Evolutionary conservation across 2,329 filamentous ascomycete species (phyloP).

Genomic region (Chaetomiaceae sp.): DNA sequence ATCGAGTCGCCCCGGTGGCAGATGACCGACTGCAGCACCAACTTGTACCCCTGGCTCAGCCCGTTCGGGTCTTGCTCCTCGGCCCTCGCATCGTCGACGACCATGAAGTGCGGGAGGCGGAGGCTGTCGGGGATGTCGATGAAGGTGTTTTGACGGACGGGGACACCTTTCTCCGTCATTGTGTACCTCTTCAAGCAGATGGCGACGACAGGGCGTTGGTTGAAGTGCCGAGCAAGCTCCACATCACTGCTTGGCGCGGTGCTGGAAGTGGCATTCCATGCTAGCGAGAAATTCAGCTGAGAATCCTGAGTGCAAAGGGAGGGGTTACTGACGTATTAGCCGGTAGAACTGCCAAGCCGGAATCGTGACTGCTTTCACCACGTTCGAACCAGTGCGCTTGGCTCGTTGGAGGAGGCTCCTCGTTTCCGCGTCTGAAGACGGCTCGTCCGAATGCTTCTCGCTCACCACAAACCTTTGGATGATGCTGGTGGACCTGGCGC

Average conservation of each 20-base stretch:
- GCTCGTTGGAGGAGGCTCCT: slow-evolving; percentile 41
- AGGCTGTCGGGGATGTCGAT: slow-evolving; percentile 83
- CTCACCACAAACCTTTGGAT: slow-evolving; percentile 57
- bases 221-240: slow-evolving; percentile 86
- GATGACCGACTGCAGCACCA: slow-evolving; percentile 84
- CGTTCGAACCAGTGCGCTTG: slow-evolving; percentile 45
- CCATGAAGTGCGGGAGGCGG: slow-evolving; percentile 84
- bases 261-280: slow-evolving; percentile 71
- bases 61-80: slow-evolving; percentile 52
- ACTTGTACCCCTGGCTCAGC: slow-evolving; percentile 85
- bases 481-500: slow-evolving; percentile 54
- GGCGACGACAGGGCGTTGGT: slow-evolving; percentile 77
- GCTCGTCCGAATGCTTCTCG: slow-evolving; percentile 38
- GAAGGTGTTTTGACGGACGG: slow-evolving; percentile 70
- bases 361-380: slow-evolving; percentile 81
- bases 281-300: slow-evolving; percentile 44
- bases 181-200: slow-evolving; percentile 91
- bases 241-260: slow-evolving; percentile 59
- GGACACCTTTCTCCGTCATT: slow-evolving; percentile 64
- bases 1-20: slow-evolving; percentile 86
- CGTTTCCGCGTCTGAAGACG: slow-evolving; percentile 35
- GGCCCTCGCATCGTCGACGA: slow-evolving; percentile 62
- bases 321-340: slow-evolving; percentile 65
- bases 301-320: slow-evolving; percentile 21
- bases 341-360: slow-evolving; percentile 98